Base-by-base conservation (phyloP, 768 basidiomycete genomes). In the Calocera viscosa region DNA sequence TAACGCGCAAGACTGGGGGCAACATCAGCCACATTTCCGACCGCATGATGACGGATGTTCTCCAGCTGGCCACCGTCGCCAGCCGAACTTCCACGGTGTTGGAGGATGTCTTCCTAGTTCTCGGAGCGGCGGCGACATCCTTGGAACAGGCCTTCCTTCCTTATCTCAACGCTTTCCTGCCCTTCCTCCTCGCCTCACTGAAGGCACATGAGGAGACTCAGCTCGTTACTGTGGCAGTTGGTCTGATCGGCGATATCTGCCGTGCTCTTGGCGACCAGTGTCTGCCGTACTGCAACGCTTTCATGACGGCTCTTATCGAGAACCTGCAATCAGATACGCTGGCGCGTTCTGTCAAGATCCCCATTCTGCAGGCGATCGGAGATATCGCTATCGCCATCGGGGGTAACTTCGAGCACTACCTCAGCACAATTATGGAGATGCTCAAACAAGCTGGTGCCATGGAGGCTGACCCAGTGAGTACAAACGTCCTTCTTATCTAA, bases 331-430 rank as follows among this genome's bases (percentile, higher is more conserved):
- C 90, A 71, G 87, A 94, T 0, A 86, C 93, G 26, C 81, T 99
- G 67, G 90, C 92, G 73, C 84, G 95, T 60, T 90, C 89, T 70
- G 96, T 97, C 75, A 99, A 99, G 82, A 94, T 97, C 41, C 87
- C 90, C n/a, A 91, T 98, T 72, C 77, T 98, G 68, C 87, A 90
- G 14, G 93, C 91, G 77, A 97, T 99, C 72, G 96, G 95, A 24
- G 96, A 99, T 73, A 89, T 99, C 70, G 95, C 94, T 10, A 81
- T 98, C 11, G 94, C 96, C 0, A 88, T 97, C 69, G 91, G 91
- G 1, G 79, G 85, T 14, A 78, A 80, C 7, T 99, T 97, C 76
- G 88, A 89, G 72, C 93, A 92, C 0, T 99, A 89, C 75, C 80
- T 96, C 63, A 86, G 87, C 67, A 91, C 91, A 3, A 91, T 93